These are phyloP conservation scores for Decorospora gaudefroyi DNA, from an alignment of 2,329 filamentous ascomycete genomes.

Conservation along the genomic window DNA sequence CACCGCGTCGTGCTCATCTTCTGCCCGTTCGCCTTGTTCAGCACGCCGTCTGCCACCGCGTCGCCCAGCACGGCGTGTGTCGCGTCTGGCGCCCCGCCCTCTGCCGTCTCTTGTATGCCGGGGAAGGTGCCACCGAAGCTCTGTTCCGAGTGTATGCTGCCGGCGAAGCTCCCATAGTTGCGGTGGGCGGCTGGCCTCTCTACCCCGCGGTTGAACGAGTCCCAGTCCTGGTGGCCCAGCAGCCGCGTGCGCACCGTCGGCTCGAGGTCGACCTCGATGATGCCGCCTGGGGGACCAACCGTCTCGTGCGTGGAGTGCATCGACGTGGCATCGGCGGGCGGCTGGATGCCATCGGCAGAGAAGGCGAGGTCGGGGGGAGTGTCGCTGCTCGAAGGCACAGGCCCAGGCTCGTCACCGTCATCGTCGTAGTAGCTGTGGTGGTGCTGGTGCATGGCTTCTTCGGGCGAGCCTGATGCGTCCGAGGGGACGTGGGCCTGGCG, in stretches of 20 bases:
- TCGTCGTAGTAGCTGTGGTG: conserved; percentile 27
- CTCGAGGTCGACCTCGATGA: conserved; percentile 36
- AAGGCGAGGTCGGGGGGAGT: conserved; percentile 27
- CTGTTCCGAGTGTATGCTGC: conserved; percentile 54
- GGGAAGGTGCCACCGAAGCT: conserved; percentile 49
- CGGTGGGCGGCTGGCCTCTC: conserved; percentile 64
- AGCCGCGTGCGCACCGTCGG: conserved; percentile 48
- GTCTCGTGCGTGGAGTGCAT: conserved; percentile 33
- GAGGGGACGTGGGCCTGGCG: conserved; percentile 51
- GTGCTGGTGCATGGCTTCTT: conserved; percentile 44
- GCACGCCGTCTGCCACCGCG: conserved; percentile 51
- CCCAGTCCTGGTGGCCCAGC: conserved; percentile 46
- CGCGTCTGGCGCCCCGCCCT: conserved; percentile 39
- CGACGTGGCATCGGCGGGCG: conserved; percentile 38
- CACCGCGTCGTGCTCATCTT: conserved; percentile 74
- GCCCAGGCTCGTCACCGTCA: conserved; percentile 7
- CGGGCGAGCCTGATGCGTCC: conserved; percentile 49
- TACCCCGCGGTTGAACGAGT: conserved; percentile 70
- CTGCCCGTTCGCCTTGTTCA: conserved; percentile 52
- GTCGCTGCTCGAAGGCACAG: conserved; percentile 23
- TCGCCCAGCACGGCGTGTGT: conserved; percentile 50
- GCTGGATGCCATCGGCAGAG: conserved; percentile 41
- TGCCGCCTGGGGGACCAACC: conserved; percentile 23
- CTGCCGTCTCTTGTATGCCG: conserved; percentile 35
- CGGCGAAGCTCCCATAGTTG: conserved; percentile 58